phyloP scores from a whole-genome alignment of 208 protist species.

The Naegleria lovaniensis region DNA sequence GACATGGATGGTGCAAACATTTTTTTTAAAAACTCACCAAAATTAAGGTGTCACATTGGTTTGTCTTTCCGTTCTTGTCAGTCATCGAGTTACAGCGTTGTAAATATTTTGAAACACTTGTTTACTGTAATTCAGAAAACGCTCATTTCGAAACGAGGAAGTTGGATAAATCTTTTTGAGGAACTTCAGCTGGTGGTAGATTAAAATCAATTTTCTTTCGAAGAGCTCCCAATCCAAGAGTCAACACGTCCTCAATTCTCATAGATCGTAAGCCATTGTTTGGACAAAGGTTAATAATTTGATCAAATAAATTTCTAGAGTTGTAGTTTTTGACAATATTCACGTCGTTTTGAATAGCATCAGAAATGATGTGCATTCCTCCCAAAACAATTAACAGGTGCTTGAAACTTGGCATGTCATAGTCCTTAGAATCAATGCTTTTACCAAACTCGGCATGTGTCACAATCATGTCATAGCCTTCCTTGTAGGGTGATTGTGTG shows the following conservation, averaged over 20 bases:
- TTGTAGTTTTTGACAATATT: neutral
- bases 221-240: neutral
- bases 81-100: too few species aligned
- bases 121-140: too few species aligned
- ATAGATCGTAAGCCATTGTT: neutral
- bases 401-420: neutral
- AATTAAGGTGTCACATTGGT: too few species aligned
- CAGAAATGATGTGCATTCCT: neutral
- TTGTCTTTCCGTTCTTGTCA: too few species aligned
- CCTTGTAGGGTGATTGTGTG: neutral
- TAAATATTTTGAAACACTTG: too few species aligned
- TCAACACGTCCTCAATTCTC: neutral
- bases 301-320: neutral
- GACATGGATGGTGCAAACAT: too few species aligned
- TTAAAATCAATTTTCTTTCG: neutral
- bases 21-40: too few species aligned
- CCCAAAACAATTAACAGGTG: conserved; percentile 23
- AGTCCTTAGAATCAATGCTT: neutral
- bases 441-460: neutral
- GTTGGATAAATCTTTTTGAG: neutral
- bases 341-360: neutral
- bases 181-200: neutral
- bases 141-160: neutral
- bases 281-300: neutral
- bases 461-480: neutral